A percentile compares a stretch with the other conserved stretches of the same genome.
These are phyloP conservation scores for Gonapodya sp. DNA, from an alignment of 192 early-diverging fungal species.

Conservation along the genomic window DNA sequence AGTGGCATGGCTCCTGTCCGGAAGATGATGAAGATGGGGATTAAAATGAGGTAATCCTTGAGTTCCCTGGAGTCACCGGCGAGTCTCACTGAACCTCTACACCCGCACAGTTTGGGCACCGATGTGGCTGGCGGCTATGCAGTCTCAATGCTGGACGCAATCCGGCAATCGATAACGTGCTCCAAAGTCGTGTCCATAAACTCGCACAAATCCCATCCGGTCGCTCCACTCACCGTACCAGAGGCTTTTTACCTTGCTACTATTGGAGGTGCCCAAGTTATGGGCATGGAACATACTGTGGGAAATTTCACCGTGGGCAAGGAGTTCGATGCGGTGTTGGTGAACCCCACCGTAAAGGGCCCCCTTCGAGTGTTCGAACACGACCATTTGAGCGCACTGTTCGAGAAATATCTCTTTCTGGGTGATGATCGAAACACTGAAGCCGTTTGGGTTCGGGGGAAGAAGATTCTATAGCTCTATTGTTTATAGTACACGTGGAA, in stretches of 20 bases:
- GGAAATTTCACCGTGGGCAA: constrained; percentile 84
- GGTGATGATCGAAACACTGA: constrained; percentile 81
- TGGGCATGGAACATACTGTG: constrained; percentile 58
- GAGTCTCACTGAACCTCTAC: not conserved
- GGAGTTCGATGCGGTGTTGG: constrained; percentile 79
- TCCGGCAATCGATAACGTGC: constrained; percentile 68
- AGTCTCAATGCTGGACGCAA: constrained; percentile 76
- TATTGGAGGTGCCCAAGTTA: constrained; percentile 74
- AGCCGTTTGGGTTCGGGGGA: constrained; percentile 73
- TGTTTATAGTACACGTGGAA: no score
- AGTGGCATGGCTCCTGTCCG: constrained; percentile 76
- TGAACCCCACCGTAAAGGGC: not conserved
- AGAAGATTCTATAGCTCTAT: constrained; percentile 8
- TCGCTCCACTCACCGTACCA: constrained; percentile 39
- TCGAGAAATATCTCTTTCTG: constrained; percentile 86
- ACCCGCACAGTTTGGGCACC: constrained; percentile 76
- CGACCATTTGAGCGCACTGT: constrained; percentile 35
- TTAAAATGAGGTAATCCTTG: constrained; percentile 59
- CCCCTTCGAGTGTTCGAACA: constrained; percentile 59
- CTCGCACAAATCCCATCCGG: constrained; percentile 13
- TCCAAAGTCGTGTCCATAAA: constrained; percentile 51
- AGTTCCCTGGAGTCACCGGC: no score
- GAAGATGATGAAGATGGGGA: constrained; percentile 52
- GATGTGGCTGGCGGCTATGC: constrained; percentile 86
- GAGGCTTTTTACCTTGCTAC: constrained; percentile 85